Evolutionary conservation across 192 early-diverging fungal species (phyloP), one percentile per base, ranked within the genome.

Genomic region (Lobosporangium transversale): DNA sequence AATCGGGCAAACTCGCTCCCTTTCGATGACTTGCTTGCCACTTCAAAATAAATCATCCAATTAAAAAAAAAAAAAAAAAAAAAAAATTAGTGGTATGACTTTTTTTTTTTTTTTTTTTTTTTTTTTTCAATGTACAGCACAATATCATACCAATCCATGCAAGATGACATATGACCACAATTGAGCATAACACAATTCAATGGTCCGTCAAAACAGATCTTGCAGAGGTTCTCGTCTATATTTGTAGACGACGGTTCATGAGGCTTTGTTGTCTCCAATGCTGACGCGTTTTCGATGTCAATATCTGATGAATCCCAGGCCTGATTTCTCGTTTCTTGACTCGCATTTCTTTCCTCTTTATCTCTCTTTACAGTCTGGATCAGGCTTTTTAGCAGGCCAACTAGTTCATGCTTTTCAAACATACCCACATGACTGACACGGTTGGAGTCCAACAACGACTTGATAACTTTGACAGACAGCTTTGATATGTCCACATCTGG

Each of bases 111-210:
- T 17, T 12, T 42, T 21, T 14, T 4, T 4, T 9, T 50, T 27
- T 50, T 26, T n/a, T n/a, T n/a, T n/a, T n/a, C n/a, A 45, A 58
- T 10, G 29, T 29, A 29, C 7, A 45, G 29, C 33, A 14, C 15
- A n/a, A 40, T 36, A 15, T 20, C 70, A 47, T 75, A 75, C 71
- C 71, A 94, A 32, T 90, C 91, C 67, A 92, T 85, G 51, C 91
- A 95, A 27, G 92, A 90, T 17, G 88, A 87, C 87, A 94, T 85
- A 70, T 95, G 94, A 24, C 90, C 89, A 66, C 94, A 95, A 62
- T 93, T 89, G 44, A 94, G 79, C 71, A 94, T 90, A 6, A 94
- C 92, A 71, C 90, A 90, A 79, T 95, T 94, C 57, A 90, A 86
- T 20, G 81, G 79, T 8, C 82, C 85, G 62, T 94, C 93, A 83